Evolutionary conservation across 495 filamentous ascomycete genomes (phyloP).

Genomic region (Penicillium cinerascens): DNA sequence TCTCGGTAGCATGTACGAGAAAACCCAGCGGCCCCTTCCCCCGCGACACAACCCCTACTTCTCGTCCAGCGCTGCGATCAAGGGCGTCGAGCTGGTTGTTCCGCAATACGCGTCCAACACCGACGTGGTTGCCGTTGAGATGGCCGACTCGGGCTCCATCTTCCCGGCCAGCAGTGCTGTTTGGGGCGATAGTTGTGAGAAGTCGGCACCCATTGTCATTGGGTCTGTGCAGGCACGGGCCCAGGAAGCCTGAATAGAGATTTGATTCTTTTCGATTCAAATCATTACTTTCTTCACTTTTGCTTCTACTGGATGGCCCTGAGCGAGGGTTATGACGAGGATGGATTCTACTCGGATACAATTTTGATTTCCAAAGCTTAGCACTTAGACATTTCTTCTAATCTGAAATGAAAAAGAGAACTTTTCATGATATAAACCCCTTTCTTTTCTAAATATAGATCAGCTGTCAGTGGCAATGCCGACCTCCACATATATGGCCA

Average conservation of each 20-base stretch:
- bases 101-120: conserved; percentile 28
- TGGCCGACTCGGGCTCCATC: conserved; percentile 28
- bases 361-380: not conserved
- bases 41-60: conserved; percentile 43
- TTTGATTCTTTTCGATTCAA: not conserved
- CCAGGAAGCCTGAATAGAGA: not conserved
- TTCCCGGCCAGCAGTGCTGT: conserved; percentile 33
- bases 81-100: conserved; percentile 43
- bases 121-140: conserved; percentile 15
- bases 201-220: conserved; percentile 18
- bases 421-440: not conserved
- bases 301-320: not conserved
- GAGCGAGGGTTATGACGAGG: not conserved
- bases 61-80: conserved; percentile 27
- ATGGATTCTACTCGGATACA: not conserved
- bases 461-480: no score
- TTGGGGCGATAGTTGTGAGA: conserved; percentile 24
- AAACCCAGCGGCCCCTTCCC: conserved; percentile 36
- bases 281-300: not conserved
- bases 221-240: not conserved
- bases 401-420: not conserved
- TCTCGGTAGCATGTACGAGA: conserved; percentile 31
- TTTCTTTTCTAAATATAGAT: no score
- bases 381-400: not conserved
- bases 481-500: no score